A percentile compares a stretch with the other conserved stretches of the same genome.
Conservation (phyloP, 345 rosid species). For the Reutealis trisperma region DNA sequence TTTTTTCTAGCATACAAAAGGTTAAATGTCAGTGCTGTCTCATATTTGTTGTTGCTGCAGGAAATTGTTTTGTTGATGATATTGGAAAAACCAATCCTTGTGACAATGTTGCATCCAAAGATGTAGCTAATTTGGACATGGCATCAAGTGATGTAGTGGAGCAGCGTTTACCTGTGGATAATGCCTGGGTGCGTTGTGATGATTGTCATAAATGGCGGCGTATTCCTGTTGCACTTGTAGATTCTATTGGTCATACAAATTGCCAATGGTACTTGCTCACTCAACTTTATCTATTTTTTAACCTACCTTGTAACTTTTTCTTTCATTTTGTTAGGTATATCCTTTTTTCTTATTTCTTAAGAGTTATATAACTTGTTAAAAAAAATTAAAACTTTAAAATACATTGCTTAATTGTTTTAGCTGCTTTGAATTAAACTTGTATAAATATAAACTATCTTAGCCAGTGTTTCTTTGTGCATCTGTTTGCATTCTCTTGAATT, state of each 20-base stretch:
- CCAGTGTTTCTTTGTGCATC: background rate
- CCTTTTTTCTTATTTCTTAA: background rate
- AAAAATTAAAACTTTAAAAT: background rate
- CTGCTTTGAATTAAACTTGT: background rate
- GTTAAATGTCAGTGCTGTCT: conserved; percentile 7
- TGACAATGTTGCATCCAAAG: conserved; percentile 30
- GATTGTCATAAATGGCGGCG: conserved; percentile 96
- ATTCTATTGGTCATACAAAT: conserved; percentile 60
- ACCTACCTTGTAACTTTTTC: conserved; percentile 21
- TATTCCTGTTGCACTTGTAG: conserved; percentile 68
- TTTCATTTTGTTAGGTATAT: background rate
- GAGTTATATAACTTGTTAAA: background rate
- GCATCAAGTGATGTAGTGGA: conserved; percentile 38
- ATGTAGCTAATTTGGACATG: conserved; percentile 40
- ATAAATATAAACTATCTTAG: background rate
- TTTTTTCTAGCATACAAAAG: conserved; percentile 6
- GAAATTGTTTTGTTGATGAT: conserved; percentile 36
- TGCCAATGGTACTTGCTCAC: conserved; percentile 64
- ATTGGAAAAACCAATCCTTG: conserved; percentile 30
- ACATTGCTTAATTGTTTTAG: background rate
- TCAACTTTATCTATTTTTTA: conserved; percentile 4
- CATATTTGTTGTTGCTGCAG: conserved; percentile 27
- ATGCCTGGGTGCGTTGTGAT: conserved; percentile 98
- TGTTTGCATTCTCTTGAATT: background rate
- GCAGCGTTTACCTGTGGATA: conserved; percentile 43